phyloP scores from a whole-genome alignment of 2,329 filamentous ascomycete species.

The Penicillium corylophilum region DNA sequence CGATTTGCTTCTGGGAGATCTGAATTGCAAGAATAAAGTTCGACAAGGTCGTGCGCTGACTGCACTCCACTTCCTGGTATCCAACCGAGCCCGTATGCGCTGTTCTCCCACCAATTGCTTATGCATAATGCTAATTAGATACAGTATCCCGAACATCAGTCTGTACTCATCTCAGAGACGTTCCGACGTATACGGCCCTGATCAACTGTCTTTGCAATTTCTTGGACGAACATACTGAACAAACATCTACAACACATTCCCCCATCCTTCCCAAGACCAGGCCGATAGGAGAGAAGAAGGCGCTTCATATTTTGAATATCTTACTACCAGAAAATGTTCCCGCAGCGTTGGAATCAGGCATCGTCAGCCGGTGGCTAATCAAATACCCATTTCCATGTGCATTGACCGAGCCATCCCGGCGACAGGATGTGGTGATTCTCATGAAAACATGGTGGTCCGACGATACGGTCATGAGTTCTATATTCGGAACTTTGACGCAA shows the following conservation, averaged over 20 bases:
- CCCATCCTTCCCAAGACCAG: slow-evolving; percentile 42
- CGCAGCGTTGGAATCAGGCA: slow-evolving; percentile 59
- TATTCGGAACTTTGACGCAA: slow-evolving; percentile 40
- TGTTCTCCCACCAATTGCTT: background rate
- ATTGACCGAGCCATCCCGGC: slow-evolving; percentile 49
- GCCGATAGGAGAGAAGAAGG: slow-evolving; percentile 44
- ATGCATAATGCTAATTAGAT: slow-evolving; percentile 2
- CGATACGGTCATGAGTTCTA: slow-evolving; percentile 45
- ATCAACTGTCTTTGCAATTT: slow-evolving; percentile 45
- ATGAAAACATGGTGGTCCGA: slow-evolving; percentile 45
- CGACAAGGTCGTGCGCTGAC: slow-evolving; percentile 42
- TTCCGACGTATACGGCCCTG: slow-evolving; percentile 39
- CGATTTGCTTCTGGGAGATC: slow-evolving; percentile 42
- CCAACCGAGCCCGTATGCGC: slow-evolving; percentile 38
- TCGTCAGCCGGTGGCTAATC: slow-evolving; percentile 72
- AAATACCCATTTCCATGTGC: slow-evolving; percentile 68
- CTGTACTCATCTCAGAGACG: slow-evolving; percentile 35
- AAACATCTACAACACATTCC: slow-evolving; percentile 34
- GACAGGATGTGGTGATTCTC: slow-evolving; percentile 41
- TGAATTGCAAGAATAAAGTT: slow-evolving; percentile 39
- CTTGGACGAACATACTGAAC: slow-evolving; percentile 38
- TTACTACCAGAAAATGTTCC: slow-evolving; percentile 61
- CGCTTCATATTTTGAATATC: slow-evolving; percentile 56
- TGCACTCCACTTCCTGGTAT: slow-evolving; percentile 45
- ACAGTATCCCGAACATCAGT: slow-evolving; percentile 39